Evolutionary conservation across 73 alveolate genomes (phyloP).

Genomic region (Blepharisma japonicum): DNA sequence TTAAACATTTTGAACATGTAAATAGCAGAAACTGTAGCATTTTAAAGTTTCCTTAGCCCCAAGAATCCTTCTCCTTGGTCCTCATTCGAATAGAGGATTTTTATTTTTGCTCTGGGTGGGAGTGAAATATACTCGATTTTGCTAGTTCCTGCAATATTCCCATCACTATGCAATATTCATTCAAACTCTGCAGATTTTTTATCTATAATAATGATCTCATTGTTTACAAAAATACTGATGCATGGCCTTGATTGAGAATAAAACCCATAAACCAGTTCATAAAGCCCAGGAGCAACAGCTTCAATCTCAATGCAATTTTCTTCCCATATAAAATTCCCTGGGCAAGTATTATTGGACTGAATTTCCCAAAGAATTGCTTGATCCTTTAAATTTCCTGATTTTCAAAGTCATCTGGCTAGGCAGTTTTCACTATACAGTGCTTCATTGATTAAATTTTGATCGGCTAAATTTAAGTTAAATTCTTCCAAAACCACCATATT

Average conservation of each 20-base stretch:
- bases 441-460: constrained; percentile 58
- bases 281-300: constrained; percentile 71
- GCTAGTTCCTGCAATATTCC: neutral
- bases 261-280: constrained; percentile 69
- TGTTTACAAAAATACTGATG: constrained; percentile 63
- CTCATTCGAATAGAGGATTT: neutral
- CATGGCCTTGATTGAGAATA: constrained; percentile 67
- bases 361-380: constrained; percentile 84
- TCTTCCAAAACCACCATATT: too few species aligned
- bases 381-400: constrained; percentile 65
- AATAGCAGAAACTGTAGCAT: too few species aligned
- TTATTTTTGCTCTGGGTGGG: neutral
- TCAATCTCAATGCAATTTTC: constrained; percentile 49
- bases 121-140: neutral
- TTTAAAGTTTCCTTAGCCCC: neutral
- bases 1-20: too few species aligned
- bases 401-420: constrained; percentile 88
- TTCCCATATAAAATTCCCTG: constrained; percentile 80
- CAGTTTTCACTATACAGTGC: constrained; percentile 85
- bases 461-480: too few species aligned
- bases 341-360: constrained; percentile 75
- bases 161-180: neutral
- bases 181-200: neutral
- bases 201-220: constrained; percentile 49
- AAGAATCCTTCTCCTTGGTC: neutral